A percentile compares a stretch with the other conserved stretches of the same genome.
Conservation (phyloP, 2,329 filamentous ascomycete genomes). For the Raffaelea deltoideospora region DNA sequence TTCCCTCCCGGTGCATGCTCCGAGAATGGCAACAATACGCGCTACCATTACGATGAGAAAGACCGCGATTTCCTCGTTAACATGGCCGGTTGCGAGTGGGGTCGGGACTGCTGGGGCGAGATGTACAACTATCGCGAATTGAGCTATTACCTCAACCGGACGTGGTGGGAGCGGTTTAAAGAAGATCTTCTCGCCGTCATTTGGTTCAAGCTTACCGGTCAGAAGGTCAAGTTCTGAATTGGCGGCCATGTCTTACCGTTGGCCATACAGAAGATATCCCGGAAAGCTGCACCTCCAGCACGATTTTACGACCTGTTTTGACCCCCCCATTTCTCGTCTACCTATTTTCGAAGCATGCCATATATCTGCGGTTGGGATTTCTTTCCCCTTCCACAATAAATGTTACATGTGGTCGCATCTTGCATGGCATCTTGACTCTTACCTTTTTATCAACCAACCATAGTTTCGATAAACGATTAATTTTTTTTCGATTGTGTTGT, state of each 20-base stretch:
- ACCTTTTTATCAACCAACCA: too few species aligned
- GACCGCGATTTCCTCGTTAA: constrained; percentile 92
- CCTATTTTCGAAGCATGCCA: not conserved
- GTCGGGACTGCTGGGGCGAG: constrained; percentile 92
- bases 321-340: too few species aligned
- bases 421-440: too few species aligned
- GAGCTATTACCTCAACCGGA: constrained; percentile 79
- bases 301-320: not conserved
- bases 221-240: constrained; percentile 40
- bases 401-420: too few species aligned
- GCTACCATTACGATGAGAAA: constrained; percentile 71
- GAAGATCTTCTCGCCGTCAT: constrained; percentile 46
- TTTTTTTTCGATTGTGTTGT: too few species aligned
- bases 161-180: constrained; percentile 63
- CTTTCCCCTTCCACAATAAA: too few species aligned
- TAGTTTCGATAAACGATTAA: too few species aligned
- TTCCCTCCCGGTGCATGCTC: constrained; percentile 85
- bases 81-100: constrained; percentile 97
- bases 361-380: too few species aligned
- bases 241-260: not conserved
- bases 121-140: constrained; percentile 92
- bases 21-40: constrained; percentile 56
- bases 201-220: constrained; percentile 49
- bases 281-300: too few species aligned
- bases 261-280: not conserved